Percentiles rank a stretch among this genome's conserved stretches.
These are phyloP conservation scores for Torrubiellomyces zombiae DNA, from an alignment of 2,329 filamentous ascomycete genomes.

Conservation along the genomic window DNA sequence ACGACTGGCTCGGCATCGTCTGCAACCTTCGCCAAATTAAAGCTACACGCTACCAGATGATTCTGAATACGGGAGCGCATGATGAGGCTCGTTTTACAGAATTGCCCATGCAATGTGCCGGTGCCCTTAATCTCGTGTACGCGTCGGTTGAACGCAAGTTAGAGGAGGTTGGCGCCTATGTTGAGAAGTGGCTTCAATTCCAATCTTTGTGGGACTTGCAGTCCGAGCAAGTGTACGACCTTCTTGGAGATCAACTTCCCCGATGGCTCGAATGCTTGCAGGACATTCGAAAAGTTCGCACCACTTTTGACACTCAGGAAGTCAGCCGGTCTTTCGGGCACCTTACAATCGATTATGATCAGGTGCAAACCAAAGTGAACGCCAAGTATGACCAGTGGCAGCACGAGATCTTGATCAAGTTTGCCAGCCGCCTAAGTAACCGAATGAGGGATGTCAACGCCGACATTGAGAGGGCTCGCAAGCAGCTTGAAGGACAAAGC, in stretches of 20 bases:
- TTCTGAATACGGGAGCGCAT: conserved; percentile 48
- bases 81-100: conserved; percentile 63
- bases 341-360: conserved; percentile 91
- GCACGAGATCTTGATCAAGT: conserved; percentile 88
- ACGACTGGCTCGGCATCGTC: conserved; percentile 82
- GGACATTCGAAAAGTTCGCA: conserved; percentile 86
- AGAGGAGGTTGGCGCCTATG: conserved; percentile 62
- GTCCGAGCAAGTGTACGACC: conserved; percentile 85
- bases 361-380: conserved; percentile 97
- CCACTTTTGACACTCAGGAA: conserved; percentile 94
- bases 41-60: conserved; percentile 88
- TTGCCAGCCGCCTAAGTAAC: conserved; percentile 72
- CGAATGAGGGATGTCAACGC: conserved; percentile 86
- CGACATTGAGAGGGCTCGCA: conserved; percentile 78
- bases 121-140: conserved; percentile 66
- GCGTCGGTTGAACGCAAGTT: conserved; percentile 70
- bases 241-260: conserved; percentile 77
- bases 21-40: conserved; percentile 92
- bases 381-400: conserved; percentile 99
- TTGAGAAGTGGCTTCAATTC: conserved; percentile 97
- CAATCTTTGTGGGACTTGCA: conserved; percentile 97
- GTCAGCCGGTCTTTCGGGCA: conserved; percentile 86
- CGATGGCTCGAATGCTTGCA: conserved; percentile 93
- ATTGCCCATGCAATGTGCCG: conserved; percentile 68
- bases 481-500: conserved; percentile 80